These are phyloP conservation scores for Lasiodiplodia theobromae DNA, from an alignment of 2,329 filamentous ascomycete species.

Conservation along the genomic window DNA sequence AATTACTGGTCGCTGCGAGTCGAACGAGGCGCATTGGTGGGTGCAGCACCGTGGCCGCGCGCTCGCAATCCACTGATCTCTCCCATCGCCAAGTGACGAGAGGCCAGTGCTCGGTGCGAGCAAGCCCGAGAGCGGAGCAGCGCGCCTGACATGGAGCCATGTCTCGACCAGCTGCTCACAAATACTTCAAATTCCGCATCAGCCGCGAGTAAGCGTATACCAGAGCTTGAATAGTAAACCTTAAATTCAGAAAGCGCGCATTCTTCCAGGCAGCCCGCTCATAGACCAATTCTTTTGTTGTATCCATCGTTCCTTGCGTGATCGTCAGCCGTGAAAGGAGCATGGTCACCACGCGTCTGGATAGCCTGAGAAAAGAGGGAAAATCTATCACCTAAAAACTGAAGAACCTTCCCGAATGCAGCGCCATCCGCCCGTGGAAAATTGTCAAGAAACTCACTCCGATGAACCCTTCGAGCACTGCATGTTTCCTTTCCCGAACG, in stretches of 20 bases:
- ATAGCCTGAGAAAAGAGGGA: constrained; percentile 24
- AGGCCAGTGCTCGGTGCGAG: constrained; percentile 8
- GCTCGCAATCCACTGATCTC: not conserved
- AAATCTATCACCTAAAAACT: constrained; percentile 30
- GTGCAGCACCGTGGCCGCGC: not conserved
- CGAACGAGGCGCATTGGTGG: not conserved
- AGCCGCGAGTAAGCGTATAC: not conserved
- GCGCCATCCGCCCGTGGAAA: constrained; percentile 30
- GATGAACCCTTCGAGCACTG: constrained; percentile 28
- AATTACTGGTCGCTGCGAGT: not conserved
- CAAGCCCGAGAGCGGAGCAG: constrained; percentile 24
- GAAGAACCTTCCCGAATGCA: constrained; percentile 30
- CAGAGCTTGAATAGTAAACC: constrained; percentile 2
- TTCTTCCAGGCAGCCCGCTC: not conserved
- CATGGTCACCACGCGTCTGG: constrained; percentile 18
- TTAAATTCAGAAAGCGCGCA: not conserved
- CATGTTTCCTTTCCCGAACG: constrained; percentile 27
- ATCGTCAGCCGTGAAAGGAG: constrained; percentile 18
- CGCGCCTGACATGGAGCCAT: constrained; percentile 24
- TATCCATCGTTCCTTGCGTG: constrained; percentile 5
- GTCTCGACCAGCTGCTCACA: constrained; percentile 22
- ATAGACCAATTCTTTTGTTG: constrained; percentile 20
- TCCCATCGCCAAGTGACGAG: not conserved
- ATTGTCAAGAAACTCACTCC: constrained; percentile 24
- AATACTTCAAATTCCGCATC: constrained; percentile 5